These are phyloP conservation scores for Solanum peruvianum DNA, from an alignment of 257 asterid genomes.

Conservation along the genomic window DNA sequence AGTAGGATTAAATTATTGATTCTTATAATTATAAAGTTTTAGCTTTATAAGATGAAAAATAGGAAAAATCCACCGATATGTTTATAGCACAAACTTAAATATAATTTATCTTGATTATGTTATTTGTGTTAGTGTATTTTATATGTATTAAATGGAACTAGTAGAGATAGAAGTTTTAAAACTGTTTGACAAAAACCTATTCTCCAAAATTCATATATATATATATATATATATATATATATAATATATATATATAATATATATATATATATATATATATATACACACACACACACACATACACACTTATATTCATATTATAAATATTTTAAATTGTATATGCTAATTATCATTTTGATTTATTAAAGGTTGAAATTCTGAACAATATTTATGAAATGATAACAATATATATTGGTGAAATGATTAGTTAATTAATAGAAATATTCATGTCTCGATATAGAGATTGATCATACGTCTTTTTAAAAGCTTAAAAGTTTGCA, in stretches of 20 bases:
- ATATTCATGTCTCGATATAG: not conserved
- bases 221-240: too few relatives aligned
- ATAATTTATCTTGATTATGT: not conserved
- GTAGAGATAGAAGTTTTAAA: not conserved
- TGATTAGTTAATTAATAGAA: not conserved
- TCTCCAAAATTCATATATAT: not conserved
- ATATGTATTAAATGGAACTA: too few relatives aligned
- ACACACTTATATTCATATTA: too few relatives aligned
- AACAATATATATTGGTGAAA: not conserved
- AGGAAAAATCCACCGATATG: not conserved
- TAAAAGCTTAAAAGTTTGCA: not conserved
- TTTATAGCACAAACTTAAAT: not conserved
- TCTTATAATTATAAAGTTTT: too few relatives aligned
- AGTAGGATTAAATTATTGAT: too few relatives aligned
- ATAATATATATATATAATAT: too few relatives aligned
- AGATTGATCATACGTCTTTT: not conserved
- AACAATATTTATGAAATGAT: not conserved
- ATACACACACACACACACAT: too few relatives aligned
- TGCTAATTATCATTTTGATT: not conserved
- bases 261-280: too few relatives aligned
- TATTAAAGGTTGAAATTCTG: not conserved
- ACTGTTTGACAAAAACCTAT: too few relatives aligned
- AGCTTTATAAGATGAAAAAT: too few relatives aligned
- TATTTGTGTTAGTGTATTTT: not conserved
- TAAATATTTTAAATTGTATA: too few relatives aligned